These are phyloP conservation scores for Centaurea solstitialis DNA, from an alignment of 129 eudicot genomes.

Conservation along the genomic window DNA sequence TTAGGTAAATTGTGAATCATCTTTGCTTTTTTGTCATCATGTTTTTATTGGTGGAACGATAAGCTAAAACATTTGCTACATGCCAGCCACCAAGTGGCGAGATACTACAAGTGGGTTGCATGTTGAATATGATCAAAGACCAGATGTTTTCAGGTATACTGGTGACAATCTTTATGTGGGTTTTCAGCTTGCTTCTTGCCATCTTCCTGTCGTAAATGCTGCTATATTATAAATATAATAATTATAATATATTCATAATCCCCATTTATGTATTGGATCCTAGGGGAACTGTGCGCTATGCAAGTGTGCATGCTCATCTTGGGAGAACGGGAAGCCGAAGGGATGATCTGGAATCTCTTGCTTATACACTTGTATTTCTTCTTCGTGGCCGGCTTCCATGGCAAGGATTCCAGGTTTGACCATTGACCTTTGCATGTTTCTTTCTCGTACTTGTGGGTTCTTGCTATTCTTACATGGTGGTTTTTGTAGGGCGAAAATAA, in stretches of 20 bases:
- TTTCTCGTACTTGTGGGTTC: neutral
- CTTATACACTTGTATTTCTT: conserved; percentile 84
- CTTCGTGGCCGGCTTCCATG: conserved; percentile 86
- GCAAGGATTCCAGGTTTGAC: conserved; percentile 88
- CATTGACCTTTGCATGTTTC: neutral
- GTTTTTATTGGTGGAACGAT: neutral
- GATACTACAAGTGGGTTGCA: conserved; percentile 65
- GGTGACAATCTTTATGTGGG: neutral
- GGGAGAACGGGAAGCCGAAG: conserved; percentile 94
- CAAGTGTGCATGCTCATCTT: conserved; percentile 96
- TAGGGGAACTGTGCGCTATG: conserved; percentile 95
- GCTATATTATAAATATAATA: too few relatives aligned
- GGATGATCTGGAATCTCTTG: conserved; percentile 97
- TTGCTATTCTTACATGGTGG: conserved; percentile 21
- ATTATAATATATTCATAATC: neutral
- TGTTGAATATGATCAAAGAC: conserved; percentile 91
- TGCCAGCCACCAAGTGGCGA: conserved; percentile 75
- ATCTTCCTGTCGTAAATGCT: neutral
- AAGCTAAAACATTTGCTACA: conserved; percentile 7
- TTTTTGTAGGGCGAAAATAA: conserved; percentile 77
- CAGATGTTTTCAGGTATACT: conserved; percentile 78
- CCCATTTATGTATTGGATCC: neutral
- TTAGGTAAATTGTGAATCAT: conserved; percentile 46
- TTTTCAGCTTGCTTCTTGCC: neutral
- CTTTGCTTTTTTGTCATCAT: neutral